Evolutionary conservation across 345 rosid genomes (phyloP), one percentile per base, ranked within the genome.

Genomic region (Bruguiera gymnorhiza): DNA sequence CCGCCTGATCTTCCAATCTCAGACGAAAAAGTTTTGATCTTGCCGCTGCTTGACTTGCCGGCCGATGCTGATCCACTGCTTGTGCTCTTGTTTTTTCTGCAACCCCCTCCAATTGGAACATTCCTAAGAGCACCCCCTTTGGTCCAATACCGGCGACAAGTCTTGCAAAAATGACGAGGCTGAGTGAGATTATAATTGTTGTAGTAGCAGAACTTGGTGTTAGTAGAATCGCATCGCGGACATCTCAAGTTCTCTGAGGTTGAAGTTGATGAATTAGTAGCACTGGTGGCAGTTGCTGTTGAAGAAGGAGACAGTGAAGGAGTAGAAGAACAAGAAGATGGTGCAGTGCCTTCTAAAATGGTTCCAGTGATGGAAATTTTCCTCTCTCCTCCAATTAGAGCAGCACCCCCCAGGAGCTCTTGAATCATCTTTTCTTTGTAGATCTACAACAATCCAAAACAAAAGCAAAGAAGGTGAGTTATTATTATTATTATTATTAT

Each of bases 151-250:
- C 95, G 86, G 50, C 95, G 95, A 56, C 95, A 89, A n/a, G 91
- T 86, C 88, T 89, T 89, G 84, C 95, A 89, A 74, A 89, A 89
- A 77, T 89, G 91, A 61, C 95, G 91, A 32, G 95, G 95, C 83
- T 89, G 95, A 20, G 91, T 89, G 64, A 89, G 91, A 37, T 89
- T 89, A 68, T 89, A 89, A 80, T 89, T 89, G 87, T 88, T 88
- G 81, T 86, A 88, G 81, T 88, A 88, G 69, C 94, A 88, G 76
- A 88, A 88, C 81, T 89, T 89, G 39, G 95, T 89, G 84, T 89
- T 89, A 0, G 89, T 63, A 26, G 95, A 89, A 70, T 87, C 88
- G 56, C 95, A 89, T 30, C 95, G 67, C 0, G 95, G 95, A 71
- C 95, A 89, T 73, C 88, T 84, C 72, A 89, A 75, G 75, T 70